phyloP scores from a whole-genome alignment of 176 grass and related monocot species.

The Lolium multiflorum region DNA sequence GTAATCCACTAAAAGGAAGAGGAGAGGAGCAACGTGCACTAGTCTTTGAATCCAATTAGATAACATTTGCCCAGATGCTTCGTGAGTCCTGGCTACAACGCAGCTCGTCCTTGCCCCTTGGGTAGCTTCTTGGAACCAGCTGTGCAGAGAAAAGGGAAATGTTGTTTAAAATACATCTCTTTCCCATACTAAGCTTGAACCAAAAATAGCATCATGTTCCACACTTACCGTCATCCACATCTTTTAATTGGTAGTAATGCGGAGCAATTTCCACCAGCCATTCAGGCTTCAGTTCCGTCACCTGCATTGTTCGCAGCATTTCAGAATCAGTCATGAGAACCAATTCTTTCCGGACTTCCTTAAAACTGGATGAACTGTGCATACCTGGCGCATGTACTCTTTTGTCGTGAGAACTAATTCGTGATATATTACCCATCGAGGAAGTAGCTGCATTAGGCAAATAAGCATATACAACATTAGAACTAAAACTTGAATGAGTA shows the following conservation, averaged over 20 bases:
- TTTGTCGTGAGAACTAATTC: conserved; percentile 93
- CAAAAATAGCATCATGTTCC: not conserved
- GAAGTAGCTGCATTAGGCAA: conserved; percentile 60
- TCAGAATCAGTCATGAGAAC: conserved; percentile 22
- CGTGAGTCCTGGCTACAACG: conserved; percentile 43
- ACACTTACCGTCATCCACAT: conserved; percentile 86
- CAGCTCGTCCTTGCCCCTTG: conserved; percentile 66
- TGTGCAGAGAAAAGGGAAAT: conserved; percentile 30
- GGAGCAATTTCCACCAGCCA: conserved; percentile 94
- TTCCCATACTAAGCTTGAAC: not conserved
- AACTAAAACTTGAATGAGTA: conserved; percentile 30
- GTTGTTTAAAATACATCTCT: conserved; percentile 17
- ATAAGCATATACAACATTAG: conserved; percentile 21
- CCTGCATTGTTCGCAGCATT: conserved; percentile 51
- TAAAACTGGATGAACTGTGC: conserved; percentile 7
- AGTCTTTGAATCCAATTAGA: not conserved
- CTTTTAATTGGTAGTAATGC: conserved; percentile 93
- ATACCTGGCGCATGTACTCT: conserved; percentile 94
- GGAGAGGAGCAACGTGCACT: not conserved
- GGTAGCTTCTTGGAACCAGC: conserved; percentile 86
- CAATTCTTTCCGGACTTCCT: not conserved
- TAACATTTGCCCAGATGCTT: not conserved
- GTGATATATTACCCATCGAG: conserved; percentile 83
- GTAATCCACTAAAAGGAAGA: not conserved
- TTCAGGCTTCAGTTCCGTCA: conserved; percentile 82